A percentile compares a stretch with the other conserved stretches of the same genome.
These are phyloP conservation scores for Trichocladium antarcticum DNA, from an alignment of 495 filamentous ascomycete genomes.

Conservation along the genomic window DNA sequence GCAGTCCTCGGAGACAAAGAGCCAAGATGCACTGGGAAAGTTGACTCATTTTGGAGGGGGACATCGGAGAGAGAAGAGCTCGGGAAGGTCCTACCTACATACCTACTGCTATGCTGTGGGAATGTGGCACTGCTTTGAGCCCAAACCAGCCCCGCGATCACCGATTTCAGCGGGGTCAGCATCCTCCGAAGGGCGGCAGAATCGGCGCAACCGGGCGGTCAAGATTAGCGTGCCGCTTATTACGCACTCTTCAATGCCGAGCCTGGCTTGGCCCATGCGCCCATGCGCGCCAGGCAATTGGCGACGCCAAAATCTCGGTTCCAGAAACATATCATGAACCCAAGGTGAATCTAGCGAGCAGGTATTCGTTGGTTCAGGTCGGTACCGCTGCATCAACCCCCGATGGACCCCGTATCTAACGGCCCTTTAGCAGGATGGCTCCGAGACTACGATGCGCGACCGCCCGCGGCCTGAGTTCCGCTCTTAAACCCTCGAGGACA, in stretches of 20 bases:
- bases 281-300: slow-evolving; percentile 5
- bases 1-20: not conserved
- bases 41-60: slow-evolving; percentile 21
- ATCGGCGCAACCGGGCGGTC: slow-evolving; percentile 22
- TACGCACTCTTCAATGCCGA: not conserved
- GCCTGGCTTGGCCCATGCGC: slow-evolving; percentile 3
- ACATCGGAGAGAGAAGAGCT: not conserved
- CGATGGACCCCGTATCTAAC: slow-evolving; percentile 1
- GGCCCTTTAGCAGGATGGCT: slow-evolving; percentile 15
- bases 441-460: slow-evolving; percentile 25
- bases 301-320: slow-evolving; percentile 25
- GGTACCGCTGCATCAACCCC: not conserved
- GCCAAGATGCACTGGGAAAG: not conserved
- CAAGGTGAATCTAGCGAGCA: not conserved
- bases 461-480: slow-evolving; percentile 19
- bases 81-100: not conserved
- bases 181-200: slow-evolving; percentile 16
- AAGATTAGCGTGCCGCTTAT: not conserved
- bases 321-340: slow-evolving; percentile 4
- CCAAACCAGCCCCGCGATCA: slow-evolving; percentile 13
- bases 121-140: slow-evolving; percentile 4
- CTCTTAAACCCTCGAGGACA: slow-evolving; percentile 15
- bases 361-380: slow-evolving; percentile 2
- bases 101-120: too few relatives aligned
- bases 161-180: slow-evolving; percentile 12